Percentiles rank a stretch among this genome's conserved stretches.
Evolutionary conservation across 2,329 filamentous ascomycete genomes (phyloP).

Genomic region (Tricladium varicosporioides): DNA sequence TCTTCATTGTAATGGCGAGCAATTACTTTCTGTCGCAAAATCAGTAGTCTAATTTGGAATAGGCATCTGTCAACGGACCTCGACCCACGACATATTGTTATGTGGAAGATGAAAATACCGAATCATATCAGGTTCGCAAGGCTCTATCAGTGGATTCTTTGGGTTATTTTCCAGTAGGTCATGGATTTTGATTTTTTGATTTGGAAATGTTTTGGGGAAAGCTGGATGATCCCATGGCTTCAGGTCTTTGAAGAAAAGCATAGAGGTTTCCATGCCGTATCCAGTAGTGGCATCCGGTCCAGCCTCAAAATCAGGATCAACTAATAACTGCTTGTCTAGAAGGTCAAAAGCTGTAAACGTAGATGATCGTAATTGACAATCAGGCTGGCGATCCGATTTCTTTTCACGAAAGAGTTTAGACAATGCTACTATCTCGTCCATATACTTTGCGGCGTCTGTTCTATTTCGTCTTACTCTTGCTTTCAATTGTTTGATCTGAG

Average conservation of each 20-base stretch:
- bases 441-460: neutral
- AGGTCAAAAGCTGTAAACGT: too few species aligned
- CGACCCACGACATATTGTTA: conserved; percentile 12
- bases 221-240: conserved; percentile 6
- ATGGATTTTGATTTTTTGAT: conserved; percentile 6
- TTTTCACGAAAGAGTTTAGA: too few species aligned
- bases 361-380: too few species aligned
- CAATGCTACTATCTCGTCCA: neutral
- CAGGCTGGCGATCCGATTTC: too few species aligned
- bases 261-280: conserved; percentile 1
- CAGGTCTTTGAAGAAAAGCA: conserved; percentile 10
- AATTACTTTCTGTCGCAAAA: conserved; percentile 1
- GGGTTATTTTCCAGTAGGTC: neutral
- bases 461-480: neutral
- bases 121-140: conserved; percentile 10
- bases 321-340: too few species aligned
- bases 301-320: too few species aligned
- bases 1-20: conserved; percentile 7
- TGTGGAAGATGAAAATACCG: conserved; percentile 12
- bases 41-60: neutral
- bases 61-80: neutral
- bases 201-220: conserved; percentile 6
- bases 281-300: neutral
- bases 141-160: conserved; percentile 9
- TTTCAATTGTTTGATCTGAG: conserved; percentile 2